A percentile compares a stretch with the other conserved stretches of the same genome.
Evolutionary conservation across 352 stramenopile genomes (phyloP).

Genomic region (Phytophthora podocarpi): DNA sequence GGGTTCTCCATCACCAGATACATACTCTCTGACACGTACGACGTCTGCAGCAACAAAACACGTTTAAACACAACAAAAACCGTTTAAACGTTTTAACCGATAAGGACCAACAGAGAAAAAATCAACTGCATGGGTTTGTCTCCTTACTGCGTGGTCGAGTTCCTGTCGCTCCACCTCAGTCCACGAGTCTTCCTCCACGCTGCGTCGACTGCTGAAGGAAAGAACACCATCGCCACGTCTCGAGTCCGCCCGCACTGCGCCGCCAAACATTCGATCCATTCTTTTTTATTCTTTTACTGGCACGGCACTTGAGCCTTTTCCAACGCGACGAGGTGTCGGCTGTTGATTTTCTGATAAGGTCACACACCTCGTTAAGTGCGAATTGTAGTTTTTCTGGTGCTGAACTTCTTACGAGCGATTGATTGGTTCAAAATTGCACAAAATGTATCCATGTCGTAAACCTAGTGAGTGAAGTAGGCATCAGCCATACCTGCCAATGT

Average conservation of each 20-base stretch:
- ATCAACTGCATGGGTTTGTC: background rate
- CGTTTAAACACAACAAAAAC: background rate
- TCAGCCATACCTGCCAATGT: slow-evolving; percentile 49
- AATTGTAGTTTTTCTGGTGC: background rate
- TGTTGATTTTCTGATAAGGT: slow-evolving; percentile 25
- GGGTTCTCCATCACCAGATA: slow-evolving; percentile 80
- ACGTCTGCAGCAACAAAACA: slow-evolving; percentile 48
- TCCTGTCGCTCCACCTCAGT: slow-evolving; percentile 83
- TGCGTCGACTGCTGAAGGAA: slow-evolving; percentile 24
- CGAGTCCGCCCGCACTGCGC: background rate
- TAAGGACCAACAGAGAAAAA: too few relatives aligned
- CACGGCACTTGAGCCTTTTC: too few relatives aligned
- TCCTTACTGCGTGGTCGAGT: slow-evolving; percentile 72
- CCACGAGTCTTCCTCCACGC: slow-evolving; percentile 83
- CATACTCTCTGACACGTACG: slow-evolving; percentile 82
- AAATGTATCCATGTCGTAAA: slow-evolving; percentile 5
- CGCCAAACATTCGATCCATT: slow-evolving; percentile 25
- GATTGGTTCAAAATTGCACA: background rate
- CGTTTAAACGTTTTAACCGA: too few relatives aligned
- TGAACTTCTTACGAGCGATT: slow-evolving; percentile 19
- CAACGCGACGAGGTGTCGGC: too few relatives aligned
- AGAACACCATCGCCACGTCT: slow-evolving; percentile 4
- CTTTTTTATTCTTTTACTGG: background rate
- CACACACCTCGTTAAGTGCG: slow-evolving; percentile 11
- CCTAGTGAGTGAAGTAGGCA: slow-evolving; percentile 43